phyloP scores from a whole-genome alignment of 2,329 filamentous ascomycete genomes.

The Blumeriella jaapii region DNA sequence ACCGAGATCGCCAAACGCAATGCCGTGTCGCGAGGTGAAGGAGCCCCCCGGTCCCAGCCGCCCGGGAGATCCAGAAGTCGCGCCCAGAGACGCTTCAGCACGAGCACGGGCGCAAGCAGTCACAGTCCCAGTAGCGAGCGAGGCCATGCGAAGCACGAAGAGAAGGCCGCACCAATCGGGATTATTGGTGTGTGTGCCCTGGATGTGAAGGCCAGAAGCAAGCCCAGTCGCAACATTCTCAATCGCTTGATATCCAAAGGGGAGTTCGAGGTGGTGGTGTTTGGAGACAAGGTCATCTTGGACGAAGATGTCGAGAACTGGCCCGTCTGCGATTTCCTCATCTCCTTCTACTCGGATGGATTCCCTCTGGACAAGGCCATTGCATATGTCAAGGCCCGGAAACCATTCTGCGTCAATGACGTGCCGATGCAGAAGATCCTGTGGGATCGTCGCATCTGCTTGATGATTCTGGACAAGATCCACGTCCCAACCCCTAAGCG shows the following conservation, averaged over 20 bases:
- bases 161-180: conserved; percentile 50
- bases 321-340: conserved; percentile 85
- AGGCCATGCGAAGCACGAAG: conserved; percentile 38
- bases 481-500: conserved; percentile 81
- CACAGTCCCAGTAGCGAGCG: conserved; percentile 68
- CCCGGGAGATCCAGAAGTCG: conserved; percentile 53
- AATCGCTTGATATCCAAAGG: conserved; percentile 81
- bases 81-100: conserved; percentile 65
- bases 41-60: conserved; percentile 28
- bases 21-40: conserved; percentile 24
- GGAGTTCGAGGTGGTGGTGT: conserved; percentile 94
- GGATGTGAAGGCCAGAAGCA: conserved; percentile 91
- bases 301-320: conserved; percentile 96
- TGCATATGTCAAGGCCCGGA: conserved; percentile 82
- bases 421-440: conserved; percentile 93
- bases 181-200: conserved; percentile 89
- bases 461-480: conserved; percentile 79
- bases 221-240: conserved; percentile 91
- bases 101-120: conserved; percentile 71
- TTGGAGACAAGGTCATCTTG: conserved; percentile 96
- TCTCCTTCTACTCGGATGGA: conserved; percentile 96
- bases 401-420: conserved; percentile 96
- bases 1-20: conserved; percentile 26
- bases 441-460: conserved; percentile 87
- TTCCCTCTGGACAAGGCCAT: conserved; percentile 97